phyloP scores from a whole-genome alignment of 768 basidiomycete genomes.

The Lactifluus piperatus region DNA sequence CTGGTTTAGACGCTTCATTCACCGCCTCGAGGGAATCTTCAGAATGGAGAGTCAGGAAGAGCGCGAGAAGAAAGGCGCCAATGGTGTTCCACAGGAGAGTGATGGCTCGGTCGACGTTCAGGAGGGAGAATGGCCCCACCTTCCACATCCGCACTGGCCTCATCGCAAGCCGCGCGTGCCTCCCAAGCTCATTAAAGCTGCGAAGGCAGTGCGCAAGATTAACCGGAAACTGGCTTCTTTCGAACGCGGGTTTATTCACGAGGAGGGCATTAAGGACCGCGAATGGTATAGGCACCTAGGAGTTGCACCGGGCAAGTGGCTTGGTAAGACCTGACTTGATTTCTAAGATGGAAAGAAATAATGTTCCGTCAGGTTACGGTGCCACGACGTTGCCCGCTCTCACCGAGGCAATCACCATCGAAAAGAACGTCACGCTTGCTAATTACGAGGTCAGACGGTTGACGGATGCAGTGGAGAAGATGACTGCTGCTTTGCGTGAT shows the following conservation, averaged over 20 bases:
- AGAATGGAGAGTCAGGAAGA: neutral
- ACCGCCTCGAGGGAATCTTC: neutral
- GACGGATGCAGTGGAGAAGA: constrained; percentile 41
- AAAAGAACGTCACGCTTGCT: constrained; percentile 54
- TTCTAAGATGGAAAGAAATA: neutral
- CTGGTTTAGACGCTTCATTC: neutral
- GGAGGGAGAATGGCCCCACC: neutral
- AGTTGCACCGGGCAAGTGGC: constrained; percentile 82
- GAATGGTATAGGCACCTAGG: constrained; percentile 85
- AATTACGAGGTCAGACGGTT: constrained; percentile 53
- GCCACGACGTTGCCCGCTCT: constrained; percentile 79
- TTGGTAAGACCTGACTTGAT: constrained; percentile 39
- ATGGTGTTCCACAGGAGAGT: neutral
- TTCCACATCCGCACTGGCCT: constrained; percentile 12
- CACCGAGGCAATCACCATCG: constrained; percentile 66
- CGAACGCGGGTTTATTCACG: constrained; percentile 73
- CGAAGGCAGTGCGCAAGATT: constrained; percentile 44
- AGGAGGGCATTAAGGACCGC: constrained; percentile 66
- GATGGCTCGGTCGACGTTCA: neutral
- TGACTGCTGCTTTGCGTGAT: constrained; percentile 23
- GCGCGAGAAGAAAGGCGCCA: neutral
- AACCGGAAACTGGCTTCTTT: constrained; percentile 65
- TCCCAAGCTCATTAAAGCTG: constrained; percentile 46
- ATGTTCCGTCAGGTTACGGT: constrained; percentile 50
- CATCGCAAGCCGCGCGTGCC: constrained; percentile 17